Conservation (phyloP, 805 yeast genomes). For the Clavispora fructus region DNA sequence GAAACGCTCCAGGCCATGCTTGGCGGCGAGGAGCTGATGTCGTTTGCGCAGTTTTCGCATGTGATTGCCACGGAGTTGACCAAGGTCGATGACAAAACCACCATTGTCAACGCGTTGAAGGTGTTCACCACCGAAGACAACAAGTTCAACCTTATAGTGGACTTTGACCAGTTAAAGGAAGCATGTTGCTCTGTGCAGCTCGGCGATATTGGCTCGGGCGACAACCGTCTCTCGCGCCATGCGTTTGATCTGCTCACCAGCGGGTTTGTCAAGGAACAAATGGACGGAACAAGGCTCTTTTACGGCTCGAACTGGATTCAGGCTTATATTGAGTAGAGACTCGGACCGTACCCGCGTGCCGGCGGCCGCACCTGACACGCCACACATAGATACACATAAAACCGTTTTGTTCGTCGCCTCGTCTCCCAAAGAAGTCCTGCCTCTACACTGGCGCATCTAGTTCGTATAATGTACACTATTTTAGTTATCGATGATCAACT, state of each 20-base stretch:
- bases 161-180: constrained; percentile 44
- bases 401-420: too few species aligned
- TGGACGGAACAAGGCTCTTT: constrained; percentile 56
- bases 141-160: constrained; percentile 37
- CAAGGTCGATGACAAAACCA: constrained; percentile 46
- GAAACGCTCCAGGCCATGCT: constrained; percentile 49
- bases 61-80: constrained; percentile 53
- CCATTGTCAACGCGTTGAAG: constrained; percentile 52
- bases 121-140: constrained; percentile 41
- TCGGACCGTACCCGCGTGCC: too few species aligned
- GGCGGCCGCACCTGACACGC: too few species aligned
- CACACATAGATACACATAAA: too few species aligned
- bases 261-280: constrained; percentile 51
- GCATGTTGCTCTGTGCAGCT: constrained; percentile 43
- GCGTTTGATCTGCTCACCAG: constrained; percentile 49
- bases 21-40: constrained; percentile 36
- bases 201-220: constrained; percentile 45
- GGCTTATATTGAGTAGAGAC: constrained; percentile 36
- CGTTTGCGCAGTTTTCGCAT: constrained; percentile 63
- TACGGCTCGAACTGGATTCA: constrained; percentile 60
- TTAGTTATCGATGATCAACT: constrained; percentile 80
- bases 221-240: constrained; percentile 31
- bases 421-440: too few species aligned
- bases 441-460: neutral
- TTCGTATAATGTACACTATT: constrained; percentile 1